Percentiles rank a stretch among this genome's conserved stretches.
Evolutionary conservation across 2,329 filamentous ascomycete species (phyloP).

Genomic region (Arthroderma sp.): DNA sequence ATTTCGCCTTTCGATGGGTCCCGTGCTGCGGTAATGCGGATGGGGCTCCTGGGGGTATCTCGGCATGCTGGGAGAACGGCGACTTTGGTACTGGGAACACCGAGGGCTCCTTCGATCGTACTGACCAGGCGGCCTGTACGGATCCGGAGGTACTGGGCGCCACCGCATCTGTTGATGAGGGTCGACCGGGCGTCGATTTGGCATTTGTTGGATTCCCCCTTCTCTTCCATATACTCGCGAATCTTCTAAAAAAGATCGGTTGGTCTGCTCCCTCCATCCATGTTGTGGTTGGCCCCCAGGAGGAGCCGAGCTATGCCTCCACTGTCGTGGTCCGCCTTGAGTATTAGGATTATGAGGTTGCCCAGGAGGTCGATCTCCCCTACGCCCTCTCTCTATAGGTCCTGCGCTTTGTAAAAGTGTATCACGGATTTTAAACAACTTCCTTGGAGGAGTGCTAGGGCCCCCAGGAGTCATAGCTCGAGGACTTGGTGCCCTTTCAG

Average conservation of each 20-base stretch:
- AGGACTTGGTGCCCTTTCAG: constrained; percentile 24
- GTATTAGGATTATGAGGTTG: neutral
- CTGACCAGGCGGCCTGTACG: neutral
- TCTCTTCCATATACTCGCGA: neutral
- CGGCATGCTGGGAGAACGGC: neutral
- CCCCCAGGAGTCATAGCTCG: constrained; percentile 22
- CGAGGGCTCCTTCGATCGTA: neutral
- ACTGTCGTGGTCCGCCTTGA: neutral
- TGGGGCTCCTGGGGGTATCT: neutral
- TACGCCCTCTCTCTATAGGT: neutral
- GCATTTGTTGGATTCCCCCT: neutral
- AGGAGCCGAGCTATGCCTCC: neutral
- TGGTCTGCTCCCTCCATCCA: neutral
- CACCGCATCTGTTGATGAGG: neutral
- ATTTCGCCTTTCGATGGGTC: neutral
- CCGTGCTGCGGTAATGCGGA: neutral
- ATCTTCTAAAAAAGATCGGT: neutral
- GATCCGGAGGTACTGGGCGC: neutral
- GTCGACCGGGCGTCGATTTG: neutral
- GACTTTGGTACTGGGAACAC: neutral
- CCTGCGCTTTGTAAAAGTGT: neutral
- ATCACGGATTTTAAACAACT: constrained; percentile 12
- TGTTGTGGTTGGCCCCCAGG: neutral
- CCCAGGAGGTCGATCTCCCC: neutral
- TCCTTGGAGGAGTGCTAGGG: constrained; percentile 21